Base-by-base conservation (phyloP, 1,284 basidiomycete genomes). In the Microbotryum violaceum region DNA sequence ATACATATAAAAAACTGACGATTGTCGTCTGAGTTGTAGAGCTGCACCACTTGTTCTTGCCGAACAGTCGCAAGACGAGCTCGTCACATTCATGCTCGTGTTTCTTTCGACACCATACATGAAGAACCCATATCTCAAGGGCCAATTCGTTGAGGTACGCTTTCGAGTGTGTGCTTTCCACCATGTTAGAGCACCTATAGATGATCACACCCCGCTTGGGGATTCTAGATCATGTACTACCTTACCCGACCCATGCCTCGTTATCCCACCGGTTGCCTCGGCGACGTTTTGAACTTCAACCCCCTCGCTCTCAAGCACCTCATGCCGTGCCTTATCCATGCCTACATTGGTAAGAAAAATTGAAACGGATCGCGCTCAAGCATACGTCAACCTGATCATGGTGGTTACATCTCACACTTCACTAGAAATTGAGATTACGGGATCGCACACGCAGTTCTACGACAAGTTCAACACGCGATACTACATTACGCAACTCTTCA, bases 91-190 rank as follows among this genome's bases (percentile, higher is more conserved):
- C 76, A 83, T 86, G 46, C 80, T 97, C 68, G 91, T 89, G 0
- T 97, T 97, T 82, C 79, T 98, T 59, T 87, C 88, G 8, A 96
- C 91, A 7, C 90, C 89, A 0, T 97, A 94, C 75, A 92, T 99
- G 79, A 97, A 96, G 79, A 99, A 98, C 70, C 96, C 96, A 0
- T 97, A 96, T 81, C 76, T 98, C 70, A 97, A 97, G 76, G 86
- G 91, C n/a, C 97, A 98, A 77, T 86, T 98, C 50, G 91, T 97
- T 66, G 91, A 94, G 72, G 90, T 91, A 69, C 53, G 80, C 75
- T 21, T 20, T 12, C 31, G 51, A 6, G 56, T 42, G 37, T 33
- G 61, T 23, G 7, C 3, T 20, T 7, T n/a, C 20, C 42, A 37
- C 23, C 20, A 33, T 27, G 20, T 16, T 9, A 37, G 48, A 31